Percentiles rank a stretch among this genome's conserved stretches.
Evolutionary conservation across 2,329 filamentous ascomycete genomes (phyloP).

Genomic region (Daldinia sp.): DNA sequence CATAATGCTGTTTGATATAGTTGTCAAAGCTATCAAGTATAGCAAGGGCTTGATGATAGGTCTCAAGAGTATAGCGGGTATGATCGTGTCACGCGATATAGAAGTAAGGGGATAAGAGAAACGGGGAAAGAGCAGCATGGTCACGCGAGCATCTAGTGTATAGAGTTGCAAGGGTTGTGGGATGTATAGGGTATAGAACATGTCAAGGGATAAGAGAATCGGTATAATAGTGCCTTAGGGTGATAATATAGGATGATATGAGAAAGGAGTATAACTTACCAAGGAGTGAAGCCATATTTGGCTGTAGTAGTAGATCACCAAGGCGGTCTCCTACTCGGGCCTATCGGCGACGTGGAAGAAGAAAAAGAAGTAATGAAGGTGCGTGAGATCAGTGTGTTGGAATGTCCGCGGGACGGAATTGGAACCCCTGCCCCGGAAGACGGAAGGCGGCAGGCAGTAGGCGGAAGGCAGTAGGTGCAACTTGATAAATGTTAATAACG

Average conservation of each 20-base stretch:
- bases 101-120: not conserved
- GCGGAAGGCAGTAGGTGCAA: no score
- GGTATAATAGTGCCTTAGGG: not conserved
- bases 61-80: not conserved
- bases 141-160: not conserved
- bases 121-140: not conserved
- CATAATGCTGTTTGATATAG: not conserved
- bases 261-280: not conserved
- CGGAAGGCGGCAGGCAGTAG: not conserved
- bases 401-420: not conserved
- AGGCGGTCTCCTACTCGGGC: no score
- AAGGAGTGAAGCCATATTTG: not conserved
- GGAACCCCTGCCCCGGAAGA: not conserved
- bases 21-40: not conserved
- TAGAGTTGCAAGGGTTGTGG: not conserved
- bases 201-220: not conserved
- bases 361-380: not conserved
- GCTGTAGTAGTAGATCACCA: not conserved
- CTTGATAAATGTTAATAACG: not conserved
- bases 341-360: not conserved
- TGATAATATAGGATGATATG: not conserved
- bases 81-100: not conserved
- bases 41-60: not conserved
- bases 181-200: not conserved
- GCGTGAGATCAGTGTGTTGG: no score